These are phyloP conservation scores for Cystobasidium pallidum DNA, from an alignment of 1,284 basidiomycete species.

Conservation along the genomic window DNA sequence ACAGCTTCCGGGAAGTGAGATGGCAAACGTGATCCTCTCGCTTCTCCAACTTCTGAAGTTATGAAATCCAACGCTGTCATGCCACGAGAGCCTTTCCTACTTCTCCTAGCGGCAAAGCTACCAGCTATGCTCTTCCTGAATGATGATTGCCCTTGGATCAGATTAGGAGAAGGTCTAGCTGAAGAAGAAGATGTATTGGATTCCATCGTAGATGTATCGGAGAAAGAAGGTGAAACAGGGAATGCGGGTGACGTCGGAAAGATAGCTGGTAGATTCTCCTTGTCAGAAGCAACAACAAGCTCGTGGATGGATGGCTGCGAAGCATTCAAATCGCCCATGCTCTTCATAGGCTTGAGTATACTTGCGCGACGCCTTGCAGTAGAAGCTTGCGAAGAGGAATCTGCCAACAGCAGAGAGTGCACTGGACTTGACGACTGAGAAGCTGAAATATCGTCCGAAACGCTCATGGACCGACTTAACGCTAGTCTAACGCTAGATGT, in stretches of 20 bases:
- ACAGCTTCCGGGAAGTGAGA: constrained; percentile 15
- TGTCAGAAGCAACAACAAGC: not conserved
- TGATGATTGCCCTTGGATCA: constrained; percentile 1
- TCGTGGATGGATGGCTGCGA: constrained; percentile 32
- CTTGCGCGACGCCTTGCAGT: constrained; percentile 30
- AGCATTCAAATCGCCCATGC: constrained; percentile 32
- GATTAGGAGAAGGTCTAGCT: constrained; percentile 4
- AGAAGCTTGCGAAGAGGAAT: constrained; percentile 20
- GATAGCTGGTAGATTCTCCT: not conserved
- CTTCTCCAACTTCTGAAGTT: not conserved
- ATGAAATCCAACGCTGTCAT: constrained; percentile 19
- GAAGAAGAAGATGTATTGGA: not conserved
- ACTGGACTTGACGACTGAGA: constrained; percentile 32
- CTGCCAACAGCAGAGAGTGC: constrained; percentile 36
- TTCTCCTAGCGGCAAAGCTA: constrained; percentile 9
- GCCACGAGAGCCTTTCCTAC: constrained; percentile 17
- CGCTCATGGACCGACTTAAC: constrained; percentile 4
- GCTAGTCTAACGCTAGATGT: constrained; percentile 11
- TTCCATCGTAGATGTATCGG: constrained; percentile 9
- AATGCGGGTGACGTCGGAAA: constrained; percentile 5
- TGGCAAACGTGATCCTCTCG: constrained; percentile 12
- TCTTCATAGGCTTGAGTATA: constrained; percentile 35
- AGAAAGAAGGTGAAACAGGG: constrained; percentile 15
- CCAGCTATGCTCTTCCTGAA: constrained; percentile 17
- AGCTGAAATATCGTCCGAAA: not conserved